Evolutionary conservation across 192 early-diverging fungal species (phyloP), one percentile per base, ranked within the genome.

Genomic region (Coemansia sp.): DNA sequence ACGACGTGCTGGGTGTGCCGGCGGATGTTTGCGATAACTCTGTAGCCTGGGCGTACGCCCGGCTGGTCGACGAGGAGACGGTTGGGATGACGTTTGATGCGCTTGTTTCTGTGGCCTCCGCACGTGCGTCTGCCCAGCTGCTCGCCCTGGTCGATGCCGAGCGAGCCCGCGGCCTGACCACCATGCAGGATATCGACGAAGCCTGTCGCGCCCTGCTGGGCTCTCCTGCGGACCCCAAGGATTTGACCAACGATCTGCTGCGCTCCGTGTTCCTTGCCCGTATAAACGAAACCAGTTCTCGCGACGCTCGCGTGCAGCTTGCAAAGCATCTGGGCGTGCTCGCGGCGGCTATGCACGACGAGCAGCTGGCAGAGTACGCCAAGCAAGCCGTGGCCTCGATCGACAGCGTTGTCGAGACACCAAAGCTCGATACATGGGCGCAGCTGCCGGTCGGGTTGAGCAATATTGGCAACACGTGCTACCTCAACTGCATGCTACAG

Each of bases 381-480:
- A 55, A 53, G 2, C 50, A 61, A 21, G 49, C 61, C 14, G 56
- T 47, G 12, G 49, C 57, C 9, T 49, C 61, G 5, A 41, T 63
- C 6, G 51, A 49, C 45, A 12, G 19, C 30, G 61, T 22, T 4
- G 5, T 2, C 18, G 51, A 19, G 27, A 42, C 11, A 23, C 73
- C 18, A 47, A 50, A 21, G 64, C 71, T 74, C 37, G 65, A 63
- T 25, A 55, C 66, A 3, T 69, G 54, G 58, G 53, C 41, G 53
- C 64, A 77, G 48, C 81, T 83, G 30, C 90, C 90, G 7, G 81
- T 87, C 0, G 91, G 90, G 7, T 80, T 91, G 38, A 73, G 80
- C 23, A 94, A 94, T 51, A 89, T 92, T 65, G 91, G 90, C 39
- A 91, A 91, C 44, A 95, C 93, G 0, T 95, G 93, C 69, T 95